Conservation (phyloP, 148 eudicot species). For the Camellia japonica region DNA sequence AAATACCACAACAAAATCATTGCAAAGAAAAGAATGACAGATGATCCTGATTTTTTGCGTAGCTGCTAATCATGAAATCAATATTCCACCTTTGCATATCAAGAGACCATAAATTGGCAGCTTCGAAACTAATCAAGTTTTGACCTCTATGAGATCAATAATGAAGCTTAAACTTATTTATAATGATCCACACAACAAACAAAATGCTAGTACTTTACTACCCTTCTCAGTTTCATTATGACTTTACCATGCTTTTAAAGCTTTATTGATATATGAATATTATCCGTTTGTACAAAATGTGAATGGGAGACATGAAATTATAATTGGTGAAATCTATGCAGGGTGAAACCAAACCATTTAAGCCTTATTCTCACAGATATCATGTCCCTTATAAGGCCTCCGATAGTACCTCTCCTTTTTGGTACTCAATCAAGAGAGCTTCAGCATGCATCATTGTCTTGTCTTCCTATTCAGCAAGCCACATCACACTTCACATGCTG, state of each 20-base stretch:
- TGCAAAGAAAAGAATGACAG: no score
- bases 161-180: neutral
- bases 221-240: neutral
- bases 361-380: slow-evolving; percentile 43
- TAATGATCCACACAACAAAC: neutral
- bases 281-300: neutral
- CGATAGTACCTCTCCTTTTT: slow-evolving; percentile 37
- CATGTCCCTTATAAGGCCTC: slow-evolving; percentile 42
- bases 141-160: neutral
- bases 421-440: slow-evolving; percentile 52
- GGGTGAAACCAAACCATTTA: slow-evolving; percentile 49
- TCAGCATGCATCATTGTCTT: slow-evolving; percentile 43
- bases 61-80: no score
- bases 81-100: no score
- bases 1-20: no score
- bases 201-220: neutral
- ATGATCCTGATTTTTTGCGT: no score
- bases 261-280: neutral
- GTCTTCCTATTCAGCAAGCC: slow-evolving; percentile 39
- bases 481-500: neutral
- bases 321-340: slow-evolving; percentile 22
- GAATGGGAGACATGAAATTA: neutral
- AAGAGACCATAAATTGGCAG: neutral
- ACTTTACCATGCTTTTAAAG: neutral
- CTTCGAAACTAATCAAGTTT: neutral